Evolutionary conservation across 306 rosid species (phyloP), one percentile per base, ranked within the genome.

Genomic region (Pyrus pyrifolia): DNA sequence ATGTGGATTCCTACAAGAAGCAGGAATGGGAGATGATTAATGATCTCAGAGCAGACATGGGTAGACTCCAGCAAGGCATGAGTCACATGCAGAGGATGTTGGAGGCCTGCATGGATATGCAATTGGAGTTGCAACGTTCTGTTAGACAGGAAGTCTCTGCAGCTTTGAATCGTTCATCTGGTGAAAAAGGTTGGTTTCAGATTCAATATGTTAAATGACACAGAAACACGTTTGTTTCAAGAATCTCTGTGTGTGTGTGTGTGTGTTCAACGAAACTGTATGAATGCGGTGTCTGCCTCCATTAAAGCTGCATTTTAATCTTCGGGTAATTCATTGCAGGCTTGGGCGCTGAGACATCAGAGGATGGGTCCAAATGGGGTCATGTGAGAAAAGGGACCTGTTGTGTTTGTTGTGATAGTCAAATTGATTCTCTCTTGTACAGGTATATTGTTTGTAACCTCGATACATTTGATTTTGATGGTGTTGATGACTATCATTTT

Each of bases 31-130:
- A 96, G 90, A 91, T 92, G 80, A 76, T 93, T 80, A 93, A 93
- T 79, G 99, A 96, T 83, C 86, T 96, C 75, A 86, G 97, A 83
- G 84, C 97, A 52, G 99, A 96, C 79, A 96, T 96, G 98, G 87
- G 94, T 45, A 88, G 97, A 85, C 99, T 96, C 85, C 99, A 96
- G 84, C 99, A 96, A 84, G 98, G 99, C 81, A 96, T 96, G 99
- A 92, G 90, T 80, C 99, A 96, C 87, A 93, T 96, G 99, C 99
- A 96, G 90, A 91, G 97, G 82, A 89, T 91, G 97, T 81, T 96
- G 91, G 99, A 96, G 86, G 98, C 99, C 42, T 96, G 99, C 93
- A 96, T 96, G 99, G 99, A 96, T 78, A 96, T 96, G 99, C 99
- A 96, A 78, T 90, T 96, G 82, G 99, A 96, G 88, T 85, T 96